phyloP scores from a whole-genome alignment of 257 asterid species.

The Buddleja alternifolia region DNA sequence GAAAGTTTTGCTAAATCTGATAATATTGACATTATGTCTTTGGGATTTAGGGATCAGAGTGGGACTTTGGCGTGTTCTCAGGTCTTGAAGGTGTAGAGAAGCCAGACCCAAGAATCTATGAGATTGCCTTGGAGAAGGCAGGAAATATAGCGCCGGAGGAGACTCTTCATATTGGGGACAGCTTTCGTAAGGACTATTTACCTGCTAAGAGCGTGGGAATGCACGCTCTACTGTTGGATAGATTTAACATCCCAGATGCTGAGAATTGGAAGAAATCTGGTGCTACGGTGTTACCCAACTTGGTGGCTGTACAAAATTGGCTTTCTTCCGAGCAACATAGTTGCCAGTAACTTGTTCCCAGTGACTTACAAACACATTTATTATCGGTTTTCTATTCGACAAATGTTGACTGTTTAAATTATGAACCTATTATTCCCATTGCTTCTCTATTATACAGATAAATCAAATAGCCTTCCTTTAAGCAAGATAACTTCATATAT shows the following conservation, averaged over 20 bases:
- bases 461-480: neutral
- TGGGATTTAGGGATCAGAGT: constrained; percentile 96
- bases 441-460: neutral
- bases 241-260: constrained; percentile 79
- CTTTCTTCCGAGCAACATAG: constrained; percentile 50
- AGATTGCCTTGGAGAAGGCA: constrained; percentile 87
- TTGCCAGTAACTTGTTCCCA: constrained; percentile 29
- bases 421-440: neutral
- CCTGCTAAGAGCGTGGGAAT: constrained; percentile 86
- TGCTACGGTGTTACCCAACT: constrained; percentile 77
- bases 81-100: constrained; percentile 95
- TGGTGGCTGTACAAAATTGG: constrained; percentile 73
- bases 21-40: constrained; percentile 16
- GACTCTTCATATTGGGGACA: constrained; percentile 92
- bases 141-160: constrained; percentile 78
- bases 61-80: constrained; percentile 98
- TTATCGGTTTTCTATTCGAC: neutral
- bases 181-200: constrained; percentile 78
- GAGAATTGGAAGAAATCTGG: constrained; percentile 81
- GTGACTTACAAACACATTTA: neutral
- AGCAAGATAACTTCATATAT: neutral
- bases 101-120: constrained; percentile 76
- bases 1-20: neutral
- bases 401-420: neutral
- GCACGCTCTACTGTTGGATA: constrained; percentile 78